Base-by-base conservation (phyloP, 192 early-diverging fungal species). In the Coemansia sp. region DNA sequence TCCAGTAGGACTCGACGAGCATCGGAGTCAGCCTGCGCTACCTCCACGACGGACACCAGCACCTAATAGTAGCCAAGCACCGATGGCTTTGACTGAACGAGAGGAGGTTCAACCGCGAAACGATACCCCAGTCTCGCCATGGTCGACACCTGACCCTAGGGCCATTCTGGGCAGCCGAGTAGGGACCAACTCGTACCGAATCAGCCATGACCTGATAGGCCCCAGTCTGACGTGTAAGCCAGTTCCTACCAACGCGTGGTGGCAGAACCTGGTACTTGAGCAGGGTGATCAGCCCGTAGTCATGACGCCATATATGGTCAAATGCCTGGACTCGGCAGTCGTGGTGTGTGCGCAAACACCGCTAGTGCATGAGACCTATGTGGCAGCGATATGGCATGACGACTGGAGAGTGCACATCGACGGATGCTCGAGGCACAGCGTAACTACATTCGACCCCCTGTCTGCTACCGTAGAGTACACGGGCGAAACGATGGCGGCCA, bases 231-330 rank as follows among this genome's bases (percentile, higher is more conserved):
- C 40, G 13, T 13, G 26, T 17, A 39, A 26, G 33, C 65, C 80
- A 1, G 35, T 75, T 30, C 84, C 75, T 0, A 85, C 84, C 9
- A 85, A 76, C 47, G 44, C 59, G 21, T 85, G 84, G 84, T 85
- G 84, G 84, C 57, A 73, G 33, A 85, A 85, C 53, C 76, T 85
- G 28, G 52, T 82, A 1, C 23, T 82, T 19, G 70, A 71, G 19
- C 30, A 52, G 1, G 84, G 79, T 21, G 73, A 76, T 43, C 61
- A 81, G 49, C 75, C 84, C 2, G 64, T 85, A 17, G 68, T 77
- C 0, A 63, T 67, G 14, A 67, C 70, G 50, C 84, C 84, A 1
- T 85, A 85, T 62, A 66, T 78, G 58, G 47, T 85, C 8, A 70
- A 68, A 30, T 66, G 75, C 19, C 59, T 72, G 14, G 60, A 60